These are phyloP conservation scores for Heliophila coronopifolia DNA, from an alignment of 441 rosid genomes.

Conservation along the genomic window DNA sequence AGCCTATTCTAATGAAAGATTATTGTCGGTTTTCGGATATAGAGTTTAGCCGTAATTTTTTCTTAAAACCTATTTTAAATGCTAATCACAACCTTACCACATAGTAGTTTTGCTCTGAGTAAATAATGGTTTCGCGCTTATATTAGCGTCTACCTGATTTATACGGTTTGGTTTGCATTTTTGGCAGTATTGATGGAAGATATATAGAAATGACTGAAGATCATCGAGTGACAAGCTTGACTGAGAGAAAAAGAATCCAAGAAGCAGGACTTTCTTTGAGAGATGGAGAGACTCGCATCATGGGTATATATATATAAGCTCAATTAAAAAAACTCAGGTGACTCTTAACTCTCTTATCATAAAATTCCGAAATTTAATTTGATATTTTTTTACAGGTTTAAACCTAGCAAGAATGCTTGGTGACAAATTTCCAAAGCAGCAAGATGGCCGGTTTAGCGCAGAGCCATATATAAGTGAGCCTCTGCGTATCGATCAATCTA, in stretches of 20 bases:
- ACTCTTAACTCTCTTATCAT: too few species aligned
- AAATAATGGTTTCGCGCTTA: background rate
- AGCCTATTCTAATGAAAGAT: too few species aligned
- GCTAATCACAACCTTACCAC: background rate
- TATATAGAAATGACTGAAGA: slow-evolving; percentile 85
- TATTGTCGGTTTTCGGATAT: too few species aligned
- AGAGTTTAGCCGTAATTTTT: background rate
- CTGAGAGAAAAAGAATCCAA: slow-evolving; percentile 63
- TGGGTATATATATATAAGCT: slow-evolving; percentile 57
- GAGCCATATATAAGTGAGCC: slow-evolving; percentile 78
- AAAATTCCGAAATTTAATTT: background rate
- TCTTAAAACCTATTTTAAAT: background rate
- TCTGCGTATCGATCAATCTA: slow-evolving; percentile 50
- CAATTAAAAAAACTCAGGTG: background rate
- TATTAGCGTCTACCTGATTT: slow-evolving; percentile 14
- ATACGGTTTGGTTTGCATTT: slow-evolving; percentile 26
- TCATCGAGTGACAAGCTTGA: slow-evolving; percentile 63
- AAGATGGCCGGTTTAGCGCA: slow-evolving; percentile 74
- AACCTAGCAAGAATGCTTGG: slow-evolving; percentile 97
- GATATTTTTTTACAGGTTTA: slow-evolving; percentile 46
- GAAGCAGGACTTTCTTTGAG: slow-evolving; percentile 69
- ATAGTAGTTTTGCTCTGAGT: slow-evolving; percentile 2
- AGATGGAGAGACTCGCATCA: slow-evolving; percentile 75
- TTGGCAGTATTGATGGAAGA: slow-evolving; percentile 63
- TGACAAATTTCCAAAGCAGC: slow-evolving; percentile 88